Evolutionary conservation across 169 alveolate species (phyloP).

Genomic region (Perkinsus marinus): DNA sequence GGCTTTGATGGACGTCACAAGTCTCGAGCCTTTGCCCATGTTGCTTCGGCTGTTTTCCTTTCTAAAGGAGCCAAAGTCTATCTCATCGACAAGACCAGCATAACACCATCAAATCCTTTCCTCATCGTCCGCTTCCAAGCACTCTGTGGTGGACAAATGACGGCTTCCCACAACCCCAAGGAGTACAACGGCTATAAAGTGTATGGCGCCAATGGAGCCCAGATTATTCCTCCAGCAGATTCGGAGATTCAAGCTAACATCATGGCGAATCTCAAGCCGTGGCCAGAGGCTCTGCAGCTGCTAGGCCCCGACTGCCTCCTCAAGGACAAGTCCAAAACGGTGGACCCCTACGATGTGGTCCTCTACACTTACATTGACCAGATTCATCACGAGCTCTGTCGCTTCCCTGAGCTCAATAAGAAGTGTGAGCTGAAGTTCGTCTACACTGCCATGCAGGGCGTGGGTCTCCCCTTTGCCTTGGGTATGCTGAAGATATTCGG

Average conservation of each 20-base stretch:
- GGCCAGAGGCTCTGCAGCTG: conserved; percentile 20
- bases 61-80: conserved; percentile 39
- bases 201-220: conserved; percentile 47
- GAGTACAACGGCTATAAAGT: conserved; percentile 49
- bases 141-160: conserved; percentile 45
- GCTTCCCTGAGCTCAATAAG: conserved; percentile 22
- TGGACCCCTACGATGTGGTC: conserved; percentile 35
- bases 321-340: conserved; percentile 33
- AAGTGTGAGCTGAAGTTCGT: conserved; percentile 35
- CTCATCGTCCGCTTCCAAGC: conserved; percentile 27
- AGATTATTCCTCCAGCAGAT: conserved; percentile 42
- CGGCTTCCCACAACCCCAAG: conserved; percentile 54
- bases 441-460: conserved; percentile 68
- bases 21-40: conserved; percentile 49
- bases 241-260: conserved; percentile 22
- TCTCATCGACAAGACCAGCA: conserved; percentile 32
- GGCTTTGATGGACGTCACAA: conserved; percentile 55
- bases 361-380: conserved; percentile 33
- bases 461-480: conserved; percentile 25
- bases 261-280: conserved; percentile 29
- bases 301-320: conserved; percentile 26
- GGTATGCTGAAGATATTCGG: not conserved
- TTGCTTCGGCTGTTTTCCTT: conserved; percentile 46
- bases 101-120: conserved; percentile 51
- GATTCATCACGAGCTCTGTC: conserved; percentile 24